Base-by-base conservation (phyloP, 208 protist genomes). In the Trichomonas vaginalis region DNA sequence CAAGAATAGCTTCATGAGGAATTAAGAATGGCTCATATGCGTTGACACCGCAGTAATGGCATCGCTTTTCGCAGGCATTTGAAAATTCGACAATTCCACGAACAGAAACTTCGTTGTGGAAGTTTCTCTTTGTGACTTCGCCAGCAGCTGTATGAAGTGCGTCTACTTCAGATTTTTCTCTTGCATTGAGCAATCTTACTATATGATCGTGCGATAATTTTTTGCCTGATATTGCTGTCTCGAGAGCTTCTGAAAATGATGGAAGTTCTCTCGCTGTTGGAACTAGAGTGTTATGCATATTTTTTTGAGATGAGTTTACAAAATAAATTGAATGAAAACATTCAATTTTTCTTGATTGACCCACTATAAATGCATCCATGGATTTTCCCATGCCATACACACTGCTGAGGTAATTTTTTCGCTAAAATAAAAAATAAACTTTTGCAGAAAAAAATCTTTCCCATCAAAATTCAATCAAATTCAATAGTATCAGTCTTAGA, bases 71-170 rank as follows among this genome's bases (percentile, higher is more conserved):
- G 61, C 97, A 97, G 0, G 96, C 96, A 95, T 97, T 97, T 17
- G 96, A 97, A 95, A 97, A 97, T 88, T 97, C 97, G 23, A 97
- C 80, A 17, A 97, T 96, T 27, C 96, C 97, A 37, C 96, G 96
- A 32, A 96, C n/a, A n/a, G n/a, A n/a, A n/a, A n/a, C n/a, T n/a
- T n/a, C n/a, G n/a, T n/a, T n/a, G n/a, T n/a, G n/a, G 23, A 95
- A 95, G 0, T 42, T 95, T 62, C 42, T 62, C 17, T 23, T 2
- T 35, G 90, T 95, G 35, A 95, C 9, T 40, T 62, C 42, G 21
- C 23, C 90, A 15, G 90, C 90, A n/a, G 23, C 51, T 42, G 6
- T 0, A 15, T 80, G 61, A 40, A 95, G 90, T 8, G 23, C 15
- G 21, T 80, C 61, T 35, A 80, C 61, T 80, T 80, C 61, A 80